A percentile compares a stretch with the other conserved stretches of the same genome.
phyloP scores from a whole-genome alignment of 2,329 filamentous ascomycete species.

The Hirsutella minnesotensis region DNA sequence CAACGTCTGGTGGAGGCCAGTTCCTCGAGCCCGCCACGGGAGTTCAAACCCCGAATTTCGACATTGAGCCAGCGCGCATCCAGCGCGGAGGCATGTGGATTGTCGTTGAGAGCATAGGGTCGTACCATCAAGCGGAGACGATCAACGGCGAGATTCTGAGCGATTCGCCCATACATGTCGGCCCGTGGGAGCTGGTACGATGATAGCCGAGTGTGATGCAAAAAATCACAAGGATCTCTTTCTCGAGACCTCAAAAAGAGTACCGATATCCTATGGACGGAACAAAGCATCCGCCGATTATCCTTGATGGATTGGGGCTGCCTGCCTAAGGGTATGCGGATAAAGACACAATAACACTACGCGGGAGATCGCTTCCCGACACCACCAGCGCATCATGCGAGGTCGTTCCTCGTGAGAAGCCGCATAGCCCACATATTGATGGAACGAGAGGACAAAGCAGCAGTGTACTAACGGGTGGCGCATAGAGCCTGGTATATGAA shows the following conservation, averaged over 20 bases:
- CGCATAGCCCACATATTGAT: background rate
- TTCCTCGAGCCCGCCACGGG: conserved; percentile 58
- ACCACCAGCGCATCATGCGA: background rate
- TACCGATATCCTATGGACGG: too few relatives aligned
- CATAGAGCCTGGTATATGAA: background rate
- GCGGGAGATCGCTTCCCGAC: too few relatives aligned
- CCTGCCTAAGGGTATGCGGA: too few relatives aligned
- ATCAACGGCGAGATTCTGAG: conserved; percentile 43
- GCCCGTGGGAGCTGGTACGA: conserved; percentile 25
- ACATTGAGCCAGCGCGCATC: conserved; percentile 54
- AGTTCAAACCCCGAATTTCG: conserved; percentile 61
- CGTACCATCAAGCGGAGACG: conserved; percentile 24
- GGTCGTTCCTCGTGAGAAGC: background rate
- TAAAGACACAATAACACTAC: too few relatives aligned
- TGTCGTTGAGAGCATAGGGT: conserved; percentile 69
- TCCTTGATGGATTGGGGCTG: too few relatives aligned
- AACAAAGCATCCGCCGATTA: too few relatives aligned
- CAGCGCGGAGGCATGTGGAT: conserved; percentile 57
- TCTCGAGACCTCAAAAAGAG: too few relatives aligned
- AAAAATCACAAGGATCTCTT: too few relatives aligned
- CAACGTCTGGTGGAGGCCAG: conserved; percentile 57
- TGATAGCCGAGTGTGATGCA: too few relatives aligned
- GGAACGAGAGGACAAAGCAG: background rate
- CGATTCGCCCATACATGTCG: conserved; percentile 31
- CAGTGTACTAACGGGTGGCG: background rate